Base-by-base conservation (phyloP, 805 yeast genomes). In the Sungouiozyma intestinalis region DNA sequence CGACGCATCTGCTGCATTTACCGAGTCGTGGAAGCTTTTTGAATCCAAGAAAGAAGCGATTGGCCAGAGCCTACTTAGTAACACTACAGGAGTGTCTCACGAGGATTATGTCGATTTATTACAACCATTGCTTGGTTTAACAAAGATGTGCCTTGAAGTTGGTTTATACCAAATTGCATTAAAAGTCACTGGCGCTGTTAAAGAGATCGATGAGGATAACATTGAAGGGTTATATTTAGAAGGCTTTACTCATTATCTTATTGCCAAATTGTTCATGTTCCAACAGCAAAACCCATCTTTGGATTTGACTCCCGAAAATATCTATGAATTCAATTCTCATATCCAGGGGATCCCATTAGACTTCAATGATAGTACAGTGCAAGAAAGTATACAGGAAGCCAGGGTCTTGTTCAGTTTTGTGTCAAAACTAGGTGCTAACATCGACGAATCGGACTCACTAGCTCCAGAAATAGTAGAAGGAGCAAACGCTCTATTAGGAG, bases 191-290 rank as follows among this genome's bases (percentile, higher is more conserved):
- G 64, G 72, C 15, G 71, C 72, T 19, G 69, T 81, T 15, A 80
- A 81, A 52, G 90, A 83, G 46, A 74, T 90, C 37, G 87, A 90
- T 63, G 97, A 90, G 52, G 81, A 79, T 52, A 77, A 85, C 46
- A 68, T 85, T 44, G 97, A 92, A 54, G 72, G 81, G 33, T 82
- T 74, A 55, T 92, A 92, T 58, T 65, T 87, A 48, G 94, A 85
- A 55, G 94, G 92, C 0, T 76, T 88, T 53, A 77, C 92, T 0
- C 71, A 79, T 54, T 68, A 77, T 47, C 63, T 83, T 40, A 60
- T 64, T 15, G 66, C 72, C n/a, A 65, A 69, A 46, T 39, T 55
- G 13, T 55, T 55, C 38, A 44, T 41, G 18, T 60, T 55, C 44
- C 55, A 50, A 44, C 18, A 33, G 9, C 32, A 38, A 2, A 54